Evolutionary conservation across 805 yeast genomes (phyloP), one percentile per base, ranked within the genome.

Genomic region (Spathaspora hagerdaliae): DNA sequence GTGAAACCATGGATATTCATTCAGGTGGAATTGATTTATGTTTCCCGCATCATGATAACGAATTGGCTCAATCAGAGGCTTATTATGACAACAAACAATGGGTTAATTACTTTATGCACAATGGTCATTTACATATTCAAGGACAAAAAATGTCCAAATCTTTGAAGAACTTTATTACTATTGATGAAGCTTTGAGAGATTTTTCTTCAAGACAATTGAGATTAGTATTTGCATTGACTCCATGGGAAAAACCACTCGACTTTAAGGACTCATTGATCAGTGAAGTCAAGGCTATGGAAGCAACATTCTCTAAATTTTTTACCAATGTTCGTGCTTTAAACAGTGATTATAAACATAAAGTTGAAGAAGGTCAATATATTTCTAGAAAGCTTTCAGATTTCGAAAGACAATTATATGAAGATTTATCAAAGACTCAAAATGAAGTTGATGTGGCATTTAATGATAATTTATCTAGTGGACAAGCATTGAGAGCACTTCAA

Each of bases 11-110:
- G 77, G 99, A 94, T 65, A 88, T 94, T 54, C 99, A 94, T 63
- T 83, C 96, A 13, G 99, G 99, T 47, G 99, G 99, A 53, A 82
- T 94, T 44, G 99, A 94, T 69, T 77, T 94, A 59, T 97, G 98
- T 15, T 94, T 94, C 73, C 99, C 99, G 2, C 99, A 94, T 65
- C 99, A 94, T 68, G 99, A 94, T 66, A 94, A 94, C 60, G 99
- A 94, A 70, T 74, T 94, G 52, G 99, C 99, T 1, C 99, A 94
- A 73, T 78, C 91, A 27, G 99, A 94, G 65, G 98, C 98, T 6
- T 85, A 83, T 64, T 92, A 75, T 64, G 90, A 87, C 60, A 83
- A 87, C 65, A 69, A 80, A 41, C 99, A 94, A 69, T 94, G 99
- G 99, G 88, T 94, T 45, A 92, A 94, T 67, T 94, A 94, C 63